Evolutionary conservation across 2,329 filamentous ascomycete species (phyloP).

Genomic region (Fusarium sambucinum): DNA sequence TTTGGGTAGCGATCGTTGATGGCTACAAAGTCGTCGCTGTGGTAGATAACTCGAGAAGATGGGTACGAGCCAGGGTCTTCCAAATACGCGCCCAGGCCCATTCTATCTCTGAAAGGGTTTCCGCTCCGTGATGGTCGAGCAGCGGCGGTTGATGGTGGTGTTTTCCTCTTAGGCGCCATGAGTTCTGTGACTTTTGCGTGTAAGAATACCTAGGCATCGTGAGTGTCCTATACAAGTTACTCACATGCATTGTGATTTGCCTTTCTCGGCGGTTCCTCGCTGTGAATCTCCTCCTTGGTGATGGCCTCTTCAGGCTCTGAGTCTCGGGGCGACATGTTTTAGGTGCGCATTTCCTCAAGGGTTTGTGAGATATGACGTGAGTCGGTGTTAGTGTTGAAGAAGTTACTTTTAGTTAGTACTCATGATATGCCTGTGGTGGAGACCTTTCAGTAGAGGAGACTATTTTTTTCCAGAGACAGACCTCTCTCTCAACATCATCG

Average conservation of each 20-base stretch:
- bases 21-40: constrained; percentile 76
- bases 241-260: constrained; percentile 59
- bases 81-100: constrained; percentile 77
- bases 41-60: constrained; percentile 71
- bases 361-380: background rate
- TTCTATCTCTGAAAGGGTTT: constrained; percentile 62
- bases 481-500: background rate
- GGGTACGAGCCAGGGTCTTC: constrained; percentile 71
- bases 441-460: constrained; percentile 1
- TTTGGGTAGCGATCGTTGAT: constrained; percentile 91
- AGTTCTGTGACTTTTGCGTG: constrained; percentile 47
- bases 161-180: constrained; percentile 56
- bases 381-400: constrained; percentile 3
- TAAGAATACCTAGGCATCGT: constrained; percentile 22
- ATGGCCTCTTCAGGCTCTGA: constrained; percentile 57
- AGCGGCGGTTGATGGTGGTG: constrained; percentile 29
- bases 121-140: constrained; percentile 36
- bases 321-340: constrained; percentile 45
- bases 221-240: constrained; percentile 9
- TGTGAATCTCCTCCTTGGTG: constrained; percentile 57
- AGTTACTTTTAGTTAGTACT: constrained; percentile 17
- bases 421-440: constrained; percentile 34
- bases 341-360: background rate
- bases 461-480: background rate
- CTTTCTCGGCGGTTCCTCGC: constrained; percentile 47